phyloP scores from a whole-genome alignment of 192 early-diverging fungal species.

The Chytriomyces hyalinus region DNA sequence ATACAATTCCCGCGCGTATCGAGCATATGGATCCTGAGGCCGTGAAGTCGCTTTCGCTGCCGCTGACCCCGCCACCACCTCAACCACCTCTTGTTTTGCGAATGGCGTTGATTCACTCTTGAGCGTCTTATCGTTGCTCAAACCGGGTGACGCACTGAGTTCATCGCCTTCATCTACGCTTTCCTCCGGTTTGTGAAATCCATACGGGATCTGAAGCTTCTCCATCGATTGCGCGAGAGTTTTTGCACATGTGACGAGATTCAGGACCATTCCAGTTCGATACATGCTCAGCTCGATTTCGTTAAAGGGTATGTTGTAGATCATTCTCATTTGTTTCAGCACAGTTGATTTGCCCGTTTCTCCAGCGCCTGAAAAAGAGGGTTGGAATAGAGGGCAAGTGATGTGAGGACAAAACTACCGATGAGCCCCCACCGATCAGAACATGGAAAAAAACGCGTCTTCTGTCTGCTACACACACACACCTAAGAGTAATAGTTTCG shows the following conservation, averaged over 20 bases:
- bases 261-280: conserved; percentile 27
- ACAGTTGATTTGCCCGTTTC: conserved; percentile 48
- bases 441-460: no score
- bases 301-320: conserved; percentile 29
- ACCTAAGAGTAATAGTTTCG: conserved; percentile 1
- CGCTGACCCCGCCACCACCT: neutral
- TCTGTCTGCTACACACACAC: neutral
- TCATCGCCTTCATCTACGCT: conserved; percentile 52
- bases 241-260: conserved; percentile 28
- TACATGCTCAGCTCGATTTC: conserved; percentile 32
- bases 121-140: no score
- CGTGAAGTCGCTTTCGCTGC: neutral
- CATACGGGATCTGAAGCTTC: conserved; percentile 13
- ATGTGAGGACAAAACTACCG: no score
- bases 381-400: neutral
- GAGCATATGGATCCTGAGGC: no score
- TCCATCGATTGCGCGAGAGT: conserved; percentile 33
- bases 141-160: no score
- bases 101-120: neutral
- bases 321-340: conserved; percentile 43
- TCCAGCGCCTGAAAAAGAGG: conserved; percentile 19
- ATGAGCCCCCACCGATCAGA: no score
- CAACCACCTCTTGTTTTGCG: neutral
- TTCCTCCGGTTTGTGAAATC: conserved; percentile 18
- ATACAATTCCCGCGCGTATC: no score